phyloP scores from a whole-genome alignment of 2,329 filamentous ascomycete species.

The Biscogniauxia sp. region DNA sequence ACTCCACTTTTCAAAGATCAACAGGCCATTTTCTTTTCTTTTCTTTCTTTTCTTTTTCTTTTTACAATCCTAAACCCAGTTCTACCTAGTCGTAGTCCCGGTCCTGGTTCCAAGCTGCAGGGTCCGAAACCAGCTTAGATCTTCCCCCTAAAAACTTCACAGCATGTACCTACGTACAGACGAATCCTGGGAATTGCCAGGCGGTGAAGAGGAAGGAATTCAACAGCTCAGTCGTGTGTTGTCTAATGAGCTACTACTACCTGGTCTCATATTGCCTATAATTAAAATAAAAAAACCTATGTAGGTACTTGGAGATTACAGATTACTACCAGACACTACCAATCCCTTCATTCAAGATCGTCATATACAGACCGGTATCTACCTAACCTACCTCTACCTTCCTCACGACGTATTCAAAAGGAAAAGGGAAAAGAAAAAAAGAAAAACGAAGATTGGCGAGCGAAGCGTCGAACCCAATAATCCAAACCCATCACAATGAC shows the following conservation, averaged over 20 bases:
- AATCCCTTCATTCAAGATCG: too few relatives aligned
- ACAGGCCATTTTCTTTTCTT: too few relatives aligned
- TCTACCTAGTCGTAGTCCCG: neutral
- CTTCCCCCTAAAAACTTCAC: neutral
- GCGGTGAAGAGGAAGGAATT: constrained; percentile 12
- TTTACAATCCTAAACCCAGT: too few relatives aligned
- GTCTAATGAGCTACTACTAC: too few relatives aligned
- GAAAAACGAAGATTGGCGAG: neutral
- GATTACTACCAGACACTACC: too few relatives aligned
- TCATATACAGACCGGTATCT: too few relatives aligned
- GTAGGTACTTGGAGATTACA: neutral
- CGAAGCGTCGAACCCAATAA: neutral
- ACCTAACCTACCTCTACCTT: too few relatives aligned
- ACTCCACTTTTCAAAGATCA: neutral
- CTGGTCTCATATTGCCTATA: neutral
- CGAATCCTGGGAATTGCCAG: constrained; percentile 10
- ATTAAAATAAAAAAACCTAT: too few relatives aligned
- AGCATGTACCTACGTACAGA: neutral
- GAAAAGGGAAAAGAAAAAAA: neutral
- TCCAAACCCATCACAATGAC: neutral
- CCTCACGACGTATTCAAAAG: too few relatives aligned
- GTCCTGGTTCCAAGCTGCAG: neutral
- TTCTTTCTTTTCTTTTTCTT: too few relatives aligned
- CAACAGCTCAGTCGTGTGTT: too few relatives aligned
- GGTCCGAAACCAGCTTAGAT: neutral